Evolutionary conservation across 2,329 filamentous ascomycete genomes (phyloP).

Genomic region (Colletotrichum gigasporum): DNA sequence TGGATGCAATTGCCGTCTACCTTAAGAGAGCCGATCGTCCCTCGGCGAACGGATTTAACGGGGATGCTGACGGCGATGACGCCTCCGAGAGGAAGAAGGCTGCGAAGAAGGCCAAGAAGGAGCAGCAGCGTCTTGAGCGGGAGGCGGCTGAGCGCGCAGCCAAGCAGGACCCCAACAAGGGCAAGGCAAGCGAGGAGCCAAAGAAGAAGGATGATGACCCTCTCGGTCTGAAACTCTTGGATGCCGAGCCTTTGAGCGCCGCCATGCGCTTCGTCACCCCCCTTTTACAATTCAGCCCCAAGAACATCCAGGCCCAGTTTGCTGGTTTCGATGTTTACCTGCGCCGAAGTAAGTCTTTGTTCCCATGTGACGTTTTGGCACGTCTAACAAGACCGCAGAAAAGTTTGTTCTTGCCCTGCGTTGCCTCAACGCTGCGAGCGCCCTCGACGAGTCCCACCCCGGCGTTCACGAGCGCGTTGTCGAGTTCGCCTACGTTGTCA

Average conservation of each 20-base stretch:
- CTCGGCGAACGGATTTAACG: conserved; percentile 70
- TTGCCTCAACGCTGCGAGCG: conserved; percentile 79
- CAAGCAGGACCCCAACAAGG: conserved; percentile 86
- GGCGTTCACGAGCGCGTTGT: conserved; percentile 80
- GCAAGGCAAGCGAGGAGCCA: conserved; percentile 66
- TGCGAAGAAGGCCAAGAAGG: conserved; percentile 88
- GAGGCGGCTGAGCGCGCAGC: conserved; percentile 81
- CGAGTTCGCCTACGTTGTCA: conserved; percentile 72
- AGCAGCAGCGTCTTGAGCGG: conserved; percentile 71
- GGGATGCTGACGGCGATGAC: conserved; percentile 60
- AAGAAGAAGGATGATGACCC: conserved; percentile 92
- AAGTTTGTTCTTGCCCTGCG: conserved; percentile 90
- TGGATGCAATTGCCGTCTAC: conserved; percentile 85
- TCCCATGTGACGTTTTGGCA: conserved; percentile 4
- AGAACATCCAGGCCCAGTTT: conserved; percentile 83
- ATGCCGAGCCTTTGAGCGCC: conserved; percentile 86
- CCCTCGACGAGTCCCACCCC: conserved; percentile 74
- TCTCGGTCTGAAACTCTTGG: conserved; percentile 79
- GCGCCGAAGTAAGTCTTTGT: conserved; percentile 74
- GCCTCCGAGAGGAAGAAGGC: conserved; percentile 84
- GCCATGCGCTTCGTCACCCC: conserved; percentile 87
- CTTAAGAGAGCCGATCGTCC: conserved; percentile 81
- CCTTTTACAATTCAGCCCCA: conserved; percentile 83
- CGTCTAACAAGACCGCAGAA: conserved; percentile 58
- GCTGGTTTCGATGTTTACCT: conserved; percentile 92